These are phyloP conservation scores for Fusarium acutatum DNA, from an alignment of 2,329 filamentous ascomycete genomes.

Conservation along the genomic window DNA sequence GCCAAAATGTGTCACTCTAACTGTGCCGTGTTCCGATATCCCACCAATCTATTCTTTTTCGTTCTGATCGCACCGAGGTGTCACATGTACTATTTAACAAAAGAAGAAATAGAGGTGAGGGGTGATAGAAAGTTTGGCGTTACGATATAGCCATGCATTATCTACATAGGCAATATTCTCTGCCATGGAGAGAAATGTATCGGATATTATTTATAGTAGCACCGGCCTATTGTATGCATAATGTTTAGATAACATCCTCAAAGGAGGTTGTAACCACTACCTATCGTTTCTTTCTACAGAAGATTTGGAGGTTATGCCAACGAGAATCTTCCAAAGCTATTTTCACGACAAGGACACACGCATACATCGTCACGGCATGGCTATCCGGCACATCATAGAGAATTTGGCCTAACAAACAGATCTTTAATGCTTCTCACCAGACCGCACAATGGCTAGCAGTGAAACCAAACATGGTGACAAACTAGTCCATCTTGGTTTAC, in stretches of 20 bases:
- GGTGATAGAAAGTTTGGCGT: background rate
- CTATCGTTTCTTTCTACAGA: background rate
- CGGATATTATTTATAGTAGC: background rate
- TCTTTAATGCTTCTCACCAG: background rate
- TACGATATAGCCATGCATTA: background rate
- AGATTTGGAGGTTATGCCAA: background rate
- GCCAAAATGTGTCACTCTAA: background rate
- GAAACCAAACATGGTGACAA: background rate
- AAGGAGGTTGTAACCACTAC: no score
- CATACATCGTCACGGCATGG: background rate
- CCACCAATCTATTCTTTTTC: background rate
- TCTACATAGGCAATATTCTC: background rate
- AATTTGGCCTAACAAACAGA: background rate
- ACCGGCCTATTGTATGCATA: background rate
- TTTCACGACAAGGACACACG: background rate
- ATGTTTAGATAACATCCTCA: background rate
- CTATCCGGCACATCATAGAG: background rate
- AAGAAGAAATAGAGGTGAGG: background rate
- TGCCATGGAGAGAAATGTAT: background rate
- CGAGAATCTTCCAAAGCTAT: background rate
- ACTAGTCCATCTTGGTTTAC: background rate
- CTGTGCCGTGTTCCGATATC: constrained; percentile 7
- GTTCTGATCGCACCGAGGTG: constrained; percentile 2
- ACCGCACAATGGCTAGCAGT: background rate
- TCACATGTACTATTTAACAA: constrained; percentile 1